phyloP scores from a whole-genome alignment of 768 basidiomycete genomes.

The Phanerodontia chrysosporium region DNA sequence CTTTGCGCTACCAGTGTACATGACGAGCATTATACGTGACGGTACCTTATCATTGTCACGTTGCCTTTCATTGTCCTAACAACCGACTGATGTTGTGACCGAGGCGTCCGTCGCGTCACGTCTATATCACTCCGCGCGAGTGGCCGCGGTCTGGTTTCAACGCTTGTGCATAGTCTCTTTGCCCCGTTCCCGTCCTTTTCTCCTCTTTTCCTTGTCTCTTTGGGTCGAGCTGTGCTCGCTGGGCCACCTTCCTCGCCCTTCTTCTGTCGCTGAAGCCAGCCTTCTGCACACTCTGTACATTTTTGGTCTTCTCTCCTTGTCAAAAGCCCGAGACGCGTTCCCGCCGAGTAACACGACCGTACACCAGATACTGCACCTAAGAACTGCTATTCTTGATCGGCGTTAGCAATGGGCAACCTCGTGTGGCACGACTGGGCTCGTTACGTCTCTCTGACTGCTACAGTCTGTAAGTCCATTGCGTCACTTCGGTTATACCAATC shows the following conservation, averaged over 20 bases:
- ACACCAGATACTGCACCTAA: not conserved
- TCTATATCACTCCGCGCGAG: constrained; percentile 5
- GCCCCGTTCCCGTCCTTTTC: constrained; percentile 12
- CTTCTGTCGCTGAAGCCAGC: constrained; percentile 26
- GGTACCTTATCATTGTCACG: constrained; percentile 1
- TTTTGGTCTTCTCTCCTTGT: constrained; percentile 18
- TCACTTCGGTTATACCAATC: constrained; percentile 5
- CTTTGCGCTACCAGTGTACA: no score
- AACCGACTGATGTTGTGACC: constrained; percentile 11
- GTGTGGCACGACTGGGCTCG: constrained; percentile 80
- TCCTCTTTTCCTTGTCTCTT: constrained; percentile 25
- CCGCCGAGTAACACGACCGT: constrained; percentile 1
- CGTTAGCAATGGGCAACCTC: constrained; percentile 63
- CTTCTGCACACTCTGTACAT: constrained; percentile 20
- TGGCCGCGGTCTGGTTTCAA: not conserved
- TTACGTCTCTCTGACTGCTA: constrained; percentile 62
- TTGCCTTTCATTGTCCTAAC: constrained; percentile 1
- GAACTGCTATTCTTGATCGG: not conserved
- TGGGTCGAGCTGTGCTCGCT: constrained; percentile 39
- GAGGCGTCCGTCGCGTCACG: not conserved
- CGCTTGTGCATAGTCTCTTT: constrained; percentile 12
- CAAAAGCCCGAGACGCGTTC: constrained; percentile 17
- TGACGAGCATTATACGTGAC: not conserved
- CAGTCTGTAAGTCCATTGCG: constrained; percentile 54
- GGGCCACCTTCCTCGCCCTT: constrained; percentile 24